These are phyloP conservation scores for Neurospora sp. DNA, from an alignment of 2,329 filamentous ascomycete species.

Conservation along the genomic window DNA sequence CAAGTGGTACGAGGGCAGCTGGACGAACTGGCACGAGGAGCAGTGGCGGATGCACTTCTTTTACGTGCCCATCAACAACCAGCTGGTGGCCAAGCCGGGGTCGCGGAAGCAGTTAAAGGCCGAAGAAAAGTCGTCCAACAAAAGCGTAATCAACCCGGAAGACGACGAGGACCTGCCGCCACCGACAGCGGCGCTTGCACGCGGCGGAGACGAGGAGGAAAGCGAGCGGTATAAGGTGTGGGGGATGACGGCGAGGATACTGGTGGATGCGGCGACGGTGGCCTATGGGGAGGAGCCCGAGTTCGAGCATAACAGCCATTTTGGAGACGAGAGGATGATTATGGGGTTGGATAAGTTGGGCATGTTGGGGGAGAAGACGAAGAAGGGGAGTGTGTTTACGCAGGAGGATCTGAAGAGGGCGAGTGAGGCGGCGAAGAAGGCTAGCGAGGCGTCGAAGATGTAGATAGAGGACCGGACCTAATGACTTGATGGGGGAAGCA, in stretches of 20 bases:
- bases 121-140: conserved; percentile 17
- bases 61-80: conserved; percentile 68
- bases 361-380: conserved; percentile 35
- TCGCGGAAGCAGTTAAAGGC: conserved; percentile 29
- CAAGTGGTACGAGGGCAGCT: conserved; percentile 76
- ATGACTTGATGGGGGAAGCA: conserved; percentile 14
- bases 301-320: conserved; percentile 58
- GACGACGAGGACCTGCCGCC: conserved; percentile 22
- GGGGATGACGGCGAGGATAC: conserved; percentile 86
- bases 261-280: conserved; percentile 78
- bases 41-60: conserved; percentile 90
- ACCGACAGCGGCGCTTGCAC: conserved; percentile 17
- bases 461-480: conserved; percentile 13
- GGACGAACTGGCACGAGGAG: conserved; percentile 68
- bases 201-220: conserved; percentile 27
- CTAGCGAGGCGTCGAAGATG: conserved; percentile 25
- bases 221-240: conserved; percentile 68
- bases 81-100: conserved; percentile 55
- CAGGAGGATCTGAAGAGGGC: conserved; percentile 26
- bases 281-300: conserved; percentile 76
- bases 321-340: conserved; percentile 45
- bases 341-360: conserved; percentile 34
- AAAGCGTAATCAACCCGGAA: conserved; percentile 17
- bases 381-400: conserved; percentile 22
- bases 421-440: conserved; percentile 4